phyloP scores from a whole-genome alignment of 2,329 filamentous ascomycete genomes.

The Diaporthe capsici region DNA sequence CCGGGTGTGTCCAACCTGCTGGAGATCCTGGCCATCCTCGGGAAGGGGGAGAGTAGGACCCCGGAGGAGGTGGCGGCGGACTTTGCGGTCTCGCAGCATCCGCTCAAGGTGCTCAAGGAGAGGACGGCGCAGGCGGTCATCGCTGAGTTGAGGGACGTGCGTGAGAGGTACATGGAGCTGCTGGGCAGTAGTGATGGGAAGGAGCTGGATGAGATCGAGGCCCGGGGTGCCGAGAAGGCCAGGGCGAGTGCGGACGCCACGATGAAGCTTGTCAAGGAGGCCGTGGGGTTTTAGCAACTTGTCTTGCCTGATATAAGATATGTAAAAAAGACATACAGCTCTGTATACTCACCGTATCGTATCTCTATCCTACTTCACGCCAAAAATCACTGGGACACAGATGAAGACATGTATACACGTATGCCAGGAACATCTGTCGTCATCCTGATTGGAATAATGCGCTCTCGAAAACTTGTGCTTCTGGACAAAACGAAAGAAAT shows the following conservation, averaged over 20 bases:
- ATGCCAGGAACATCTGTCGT: not conserved
- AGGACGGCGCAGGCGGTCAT: slow-evolving; percentile 72
- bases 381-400: not conserved
- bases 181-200: slow-evolving; percentile 56
- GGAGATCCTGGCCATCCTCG: slow-evolving; percentile 80
- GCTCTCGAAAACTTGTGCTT: not conserved
- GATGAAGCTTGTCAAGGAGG: slow-evolving; percentile 66
- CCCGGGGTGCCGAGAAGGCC: slow-evolving; percentile 73
- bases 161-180: slow-evolving; percentile 61
- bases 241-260: slow-evolving; percentile 70
- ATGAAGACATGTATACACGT: no score
- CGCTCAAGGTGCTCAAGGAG: slow-evolving; percentile 60
- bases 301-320: not conserved
- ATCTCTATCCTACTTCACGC: not conserved
- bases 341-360: no score
- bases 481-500: not conserved
- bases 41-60: slow-evolving; percentile 50
- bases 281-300: slow-evolving; percentile 61
- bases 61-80: slow-evolving; percentile 57
- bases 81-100: slow-evolving; percentile 52
- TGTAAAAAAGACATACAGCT: not conserved
- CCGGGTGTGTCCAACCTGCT: slow-evolving; percentile 92
- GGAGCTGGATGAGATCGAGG: slow-evolving; percentile 70
- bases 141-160: slow-evolving; percentile 62
- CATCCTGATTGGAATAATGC: not conserved